Evolutionary conservation across 2,329 filamentous ascomycete genomes (phyloP).

Genomic region (Macrophomina pseudophaseolina): DNA sequence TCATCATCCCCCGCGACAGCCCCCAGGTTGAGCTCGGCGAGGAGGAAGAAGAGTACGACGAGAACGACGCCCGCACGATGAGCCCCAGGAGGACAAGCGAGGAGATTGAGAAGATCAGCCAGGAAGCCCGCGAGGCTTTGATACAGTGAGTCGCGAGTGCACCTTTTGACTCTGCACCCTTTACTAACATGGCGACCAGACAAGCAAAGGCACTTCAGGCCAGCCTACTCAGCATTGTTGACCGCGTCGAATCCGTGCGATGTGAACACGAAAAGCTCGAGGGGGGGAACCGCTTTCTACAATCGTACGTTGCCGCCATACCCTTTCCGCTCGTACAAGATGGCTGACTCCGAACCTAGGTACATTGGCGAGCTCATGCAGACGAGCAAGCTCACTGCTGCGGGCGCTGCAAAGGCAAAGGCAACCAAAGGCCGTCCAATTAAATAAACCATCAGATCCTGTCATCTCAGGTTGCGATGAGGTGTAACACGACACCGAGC

Average conservation of each 20-base stretch:
- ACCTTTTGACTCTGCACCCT: background rate
- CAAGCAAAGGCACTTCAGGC: slow-evolving; percentile 89
- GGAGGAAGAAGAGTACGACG: slow-evolving; percentile 76
- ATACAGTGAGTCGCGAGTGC: slow-evolving; percentile 59
- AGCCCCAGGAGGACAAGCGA: slow-evolving; percentile 89
- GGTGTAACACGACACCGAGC: background rate
- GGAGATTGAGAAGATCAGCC: slow-evolving; percentile 85
- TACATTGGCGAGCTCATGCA: slow-evolving; percentile 97
- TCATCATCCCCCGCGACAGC: slow-evolving; percentile 79
- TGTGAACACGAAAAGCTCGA: slow-evolving; percentile 96
- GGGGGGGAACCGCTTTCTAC: slow-evolving; percentile 94
- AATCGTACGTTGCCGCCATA: slow-evolving; percentile 56
- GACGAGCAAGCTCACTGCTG: slow-evolving; percentile 64
- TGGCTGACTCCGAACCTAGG: slow-evolving; percentile 55
- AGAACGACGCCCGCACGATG: slow-evolving; percentile 91
- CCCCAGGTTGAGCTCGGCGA: slow-evolving; percentile 74
- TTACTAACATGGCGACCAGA: slow-evolving; percentile 53
- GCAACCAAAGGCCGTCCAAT: slow-evolving; percentile 38
- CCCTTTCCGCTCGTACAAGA: background rate
- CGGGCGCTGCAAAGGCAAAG: slow-evolving; percentile 59
- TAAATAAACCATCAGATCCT: slow-evolving; percentile 12
- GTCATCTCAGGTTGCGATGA: background rate
- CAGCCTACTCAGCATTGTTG: slow-evolving; percentile 85
- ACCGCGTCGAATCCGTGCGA: slow-evolving; percentile 92
- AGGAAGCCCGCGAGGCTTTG: slow-evolving; percentile 72